Evolutionary conservation across 2,329 filamentous ascomycete genomes (phyloP).

Genomic region (Chaetomium sp.): DNA sequence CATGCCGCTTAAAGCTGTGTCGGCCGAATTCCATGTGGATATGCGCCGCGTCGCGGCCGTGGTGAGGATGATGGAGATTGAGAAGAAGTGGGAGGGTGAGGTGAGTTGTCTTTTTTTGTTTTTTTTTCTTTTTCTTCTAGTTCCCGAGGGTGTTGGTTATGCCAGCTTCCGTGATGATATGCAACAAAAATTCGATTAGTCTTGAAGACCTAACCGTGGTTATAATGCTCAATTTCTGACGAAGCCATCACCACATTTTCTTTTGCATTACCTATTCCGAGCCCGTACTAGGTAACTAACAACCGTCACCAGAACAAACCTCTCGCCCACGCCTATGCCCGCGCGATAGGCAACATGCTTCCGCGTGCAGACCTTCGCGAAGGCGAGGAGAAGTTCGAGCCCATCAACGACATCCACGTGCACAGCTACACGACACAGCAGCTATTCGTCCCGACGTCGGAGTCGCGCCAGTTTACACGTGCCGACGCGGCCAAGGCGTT

Average conservation of each 20-base stretch:
- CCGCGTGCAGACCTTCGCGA: constrained; percentile 63
- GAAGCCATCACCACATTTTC: constrained; percentile 15
- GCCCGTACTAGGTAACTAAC: not conserved
- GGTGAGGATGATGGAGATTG: constrained; percentile 80
- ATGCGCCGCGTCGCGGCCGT: constrained; percentile 84
- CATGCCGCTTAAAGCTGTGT: constrained; percentile 73
- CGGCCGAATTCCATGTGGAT: constrained; percentile 75
- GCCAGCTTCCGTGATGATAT: constrained; percentile 54
- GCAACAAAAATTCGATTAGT: constrained; percentile 94
- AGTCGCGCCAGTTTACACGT: constrained; percentile 65
- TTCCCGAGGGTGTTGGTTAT: constrained; percentile 17
- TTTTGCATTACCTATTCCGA: too few relatives aligned
- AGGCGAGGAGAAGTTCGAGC: constrained; percentile 56
- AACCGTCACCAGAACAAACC: constrained; percentile 65
- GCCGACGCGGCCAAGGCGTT: constrained; percentile 68
- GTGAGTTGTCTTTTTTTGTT: constrained; percentile 56
- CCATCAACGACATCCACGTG: constrained; percentile 66
- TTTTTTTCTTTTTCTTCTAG: constrained; percentile 19
- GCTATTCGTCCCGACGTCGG: constrained; percentile 65
- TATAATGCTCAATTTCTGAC: constrained; percentile 79
- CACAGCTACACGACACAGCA: constrained; percentile 64
- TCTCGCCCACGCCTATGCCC: constrained; percentile 74
- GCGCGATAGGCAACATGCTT: constrained; percentile 77
- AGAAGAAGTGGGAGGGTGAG: constrained; percentile 74
- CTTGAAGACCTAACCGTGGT: constrained; percentile 96